Evolutionary conservation across 768 basidiomycete species (phyloP).

Genomic region (Rhizopogon roseolus): DNA sequence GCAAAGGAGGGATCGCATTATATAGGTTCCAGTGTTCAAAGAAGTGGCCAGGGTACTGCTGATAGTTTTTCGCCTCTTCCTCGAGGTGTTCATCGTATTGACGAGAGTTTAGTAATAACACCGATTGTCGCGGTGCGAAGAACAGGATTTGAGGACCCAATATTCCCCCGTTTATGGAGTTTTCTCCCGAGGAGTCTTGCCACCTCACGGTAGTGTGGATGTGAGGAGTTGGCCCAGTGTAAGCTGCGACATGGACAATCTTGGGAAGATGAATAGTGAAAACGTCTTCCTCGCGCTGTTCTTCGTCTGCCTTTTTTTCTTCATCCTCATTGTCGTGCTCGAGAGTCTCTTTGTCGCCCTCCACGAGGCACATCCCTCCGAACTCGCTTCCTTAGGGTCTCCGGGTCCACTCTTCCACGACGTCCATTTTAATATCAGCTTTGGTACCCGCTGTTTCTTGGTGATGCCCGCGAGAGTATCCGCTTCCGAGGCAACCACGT

Average conservation of each 20-base stretch:
- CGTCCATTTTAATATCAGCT: neutral
- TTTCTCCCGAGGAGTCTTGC: neutral
- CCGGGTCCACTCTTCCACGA: neutral
- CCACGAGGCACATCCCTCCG: neutral
- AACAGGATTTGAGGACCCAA: too few relatives aligned
- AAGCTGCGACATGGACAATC: neutral
- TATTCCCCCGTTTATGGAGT: neutral
- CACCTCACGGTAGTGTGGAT: constrained; percentile 12
- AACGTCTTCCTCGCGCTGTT: neutral
- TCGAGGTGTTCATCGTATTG: constrained; percentile 31
- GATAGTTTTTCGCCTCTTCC: constrained; percentile 23
- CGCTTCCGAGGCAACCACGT: too few relatives aligned
- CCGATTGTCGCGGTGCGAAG: constrained; percentile 31
- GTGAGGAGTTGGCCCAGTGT: constrained; percentile 3
- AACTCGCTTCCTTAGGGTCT: neutral
- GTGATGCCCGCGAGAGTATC: too few relatives aligned
- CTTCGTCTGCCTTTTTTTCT: neutral
- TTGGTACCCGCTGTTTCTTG: neutral
- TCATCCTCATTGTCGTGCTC: neutral
- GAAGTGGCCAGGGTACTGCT: constrained; percentile 20
- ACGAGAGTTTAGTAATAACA: constrained; percentile 43
- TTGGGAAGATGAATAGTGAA: neutral
- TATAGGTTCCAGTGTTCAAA: constrained; percentile 23
- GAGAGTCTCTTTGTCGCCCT: neutral
- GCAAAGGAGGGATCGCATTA: constrained; percentile 21